Evolutionary conservation across 2,329 filamentous ascomycete genomes (phyloP).

Genomic region (Ophiobolus disseminans): DNA sequence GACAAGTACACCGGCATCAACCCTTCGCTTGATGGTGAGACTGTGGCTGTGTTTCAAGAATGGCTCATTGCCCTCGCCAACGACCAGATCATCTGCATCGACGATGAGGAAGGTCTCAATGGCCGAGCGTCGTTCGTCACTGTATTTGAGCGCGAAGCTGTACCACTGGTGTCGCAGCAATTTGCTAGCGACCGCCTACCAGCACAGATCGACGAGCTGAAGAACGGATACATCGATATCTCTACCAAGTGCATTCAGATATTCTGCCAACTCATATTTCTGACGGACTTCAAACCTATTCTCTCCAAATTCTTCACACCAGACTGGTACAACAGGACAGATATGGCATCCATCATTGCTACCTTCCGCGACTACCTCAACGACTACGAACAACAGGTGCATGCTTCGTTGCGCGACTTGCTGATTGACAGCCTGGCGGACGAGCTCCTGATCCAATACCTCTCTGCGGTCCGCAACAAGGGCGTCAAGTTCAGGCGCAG

Average conservation of each 20-base stretch:
- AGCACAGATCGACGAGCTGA: constrained; percentile 74
- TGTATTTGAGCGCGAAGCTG: constrained; percentile 83
- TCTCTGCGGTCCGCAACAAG: constrained; percentile 85
- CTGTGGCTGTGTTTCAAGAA: constrained; percentile 77
- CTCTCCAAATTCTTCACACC: constrained; percentile 90
- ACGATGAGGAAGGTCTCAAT: constrained; percentile 68
- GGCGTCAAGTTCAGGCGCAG: constrained; percentile 84
- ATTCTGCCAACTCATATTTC: constrained; percentile 87
- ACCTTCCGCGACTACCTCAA: constrained; percentile 94
- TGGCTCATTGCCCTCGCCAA: constrained; percentile 98
- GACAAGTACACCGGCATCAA: constrained; percentile 67
- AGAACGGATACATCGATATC: constrained; percentile 93
- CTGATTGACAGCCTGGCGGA: constrained; percentile 93
- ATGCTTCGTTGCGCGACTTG: constrained; percentile 87
- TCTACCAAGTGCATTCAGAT: constrained; percentile 90
- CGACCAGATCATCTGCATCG: constrained; percentile 97
- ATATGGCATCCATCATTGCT: constrained; percentile 91
- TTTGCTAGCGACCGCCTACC: constrained; percentile 74
- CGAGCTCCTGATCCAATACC: constrained; percentile 85
- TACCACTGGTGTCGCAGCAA: constrained; percentile 77
- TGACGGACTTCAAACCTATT: constrained; percentile 84
- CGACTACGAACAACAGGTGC: constrained; percentile 84
- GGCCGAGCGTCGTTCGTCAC: constrained; percentile 81
- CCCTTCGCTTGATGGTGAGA: constrained; percentile 71
- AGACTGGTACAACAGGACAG: constrained; percentile 84